phyloP scores from a whole-genome alignment of 768 basidiomycete genomes.

The Collybia sp. region DNA sequence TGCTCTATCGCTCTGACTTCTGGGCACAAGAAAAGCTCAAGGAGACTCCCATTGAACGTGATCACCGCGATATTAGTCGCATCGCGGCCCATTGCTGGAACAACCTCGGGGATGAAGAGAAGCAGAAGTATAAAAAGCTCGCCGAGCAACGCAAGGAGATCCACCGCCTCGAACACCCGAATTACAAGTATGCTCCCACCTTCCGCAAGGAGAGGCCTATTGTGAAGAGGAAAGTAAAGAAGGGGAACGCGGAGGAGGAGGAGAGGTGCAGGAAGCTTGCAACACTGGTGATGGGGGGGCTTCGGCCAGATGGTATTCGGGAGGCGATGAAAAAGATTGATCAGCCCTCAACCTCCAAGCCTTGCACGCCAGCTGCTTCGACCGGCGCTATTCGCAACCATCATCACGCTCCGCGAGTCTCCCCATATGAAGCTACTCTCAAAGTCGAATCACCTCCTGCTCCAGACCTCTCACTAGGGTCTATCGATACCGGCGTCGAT shows the following conservation, averaged over 20 bases:
- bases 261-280: conserved; percentile 35
- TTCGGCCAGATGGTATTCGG: conserved; percentile 23
- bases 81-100: conserved; percentile 65
- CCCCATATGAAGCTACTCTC: background rate
- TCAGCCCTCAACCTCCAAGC: background rate
- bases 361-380: conserved; percentile 2
- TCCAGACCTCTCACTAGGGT: background rate
- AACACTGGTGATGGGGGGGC: conserved; percentile 26
- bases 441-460: background rate
- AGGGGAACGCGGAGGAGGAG: conserved; percentile 25
- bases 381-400: background rate
- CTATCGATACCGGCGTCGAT: background rate
- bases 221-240: conserved; percentile 31
- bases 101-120: conserved; percentile 35
- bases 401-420: background rate
- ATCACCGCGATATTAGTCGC: conserved; percentile 65
- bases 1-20: conserved; percentile 63
- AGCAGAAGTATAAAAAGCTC: conserved; percentile 32
- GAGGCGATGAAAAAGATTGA: conserved; percentile 10
- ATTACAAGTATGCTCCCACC: conserved; percentile 53
- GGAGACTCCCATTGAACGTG: conserved; percentile 42
- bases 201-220: conserved; percentile 12
- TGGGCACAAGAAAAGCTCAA: conserved; percentile 52
- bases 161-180: conserved; percentile 44
- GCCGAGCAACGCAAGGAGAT: conserved; percentile 40